Evolutionary conservation across 1,139 yeast species (phyloP), one percentile per base, ranked within the genome.

Genomic region (Geotrichum phurueaensis): DNA sequence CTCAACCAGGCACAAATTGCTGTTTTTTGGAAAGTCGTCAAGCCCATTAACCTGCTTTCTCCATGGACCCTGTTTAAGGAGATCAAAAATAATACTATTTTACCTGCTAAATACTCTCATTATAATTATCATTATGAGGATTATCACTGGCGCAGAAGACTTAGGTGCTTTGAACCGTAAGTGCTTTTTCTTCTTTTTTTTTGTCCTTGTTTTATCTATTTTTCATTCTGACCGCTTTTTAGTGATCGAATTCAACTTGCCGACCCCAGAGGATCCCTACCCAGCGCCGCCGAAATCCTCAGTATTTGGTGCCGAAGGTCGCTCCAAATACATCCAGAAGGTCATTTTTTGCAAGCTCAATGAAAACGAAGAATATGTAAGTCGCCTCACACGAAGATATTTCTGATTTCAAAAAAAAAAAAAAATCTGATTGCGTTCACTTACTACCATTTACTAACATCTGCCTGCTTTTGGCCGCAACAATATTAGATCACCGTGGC

Each of bases 261-360:
- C 66, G 20, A 56, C 62, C 13, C 60, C 59, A 25, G 64, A 59
- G 43, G 63, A 61, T 25, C 62, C 58, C 15, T 56, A 54, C 50
- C 67, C 68, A 13, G 51, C 54, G 25, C 60, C 25, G 22, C 58
- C 53, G 12, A 47, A 33, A 39, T 59, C 54, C n/a, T 64, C 31
- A 36, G 60, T 43, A 59, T 68, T 72, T 62, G 72, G 66, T 13
- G 63, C 65, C 2, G 69, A 66, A 48, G 73, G 73, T 6, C 54
- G 71, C 36, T 59, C 69, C 3, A 63, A 69, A 3, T 71, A 71
- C 55, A 67, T 73, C 20, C 75, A 72, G 62, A 69, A 68, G 51
- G 66, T 73, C 68, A 64, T 65, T 1, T 15, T 59, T 15, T 63
- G 67, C 23, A 63, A 63, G 12, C 61, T 64, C 29, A 61, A 57